phyloP scores from a whole-genome alignment of 345 rosid species.

The Citrus maxima region DNA sequence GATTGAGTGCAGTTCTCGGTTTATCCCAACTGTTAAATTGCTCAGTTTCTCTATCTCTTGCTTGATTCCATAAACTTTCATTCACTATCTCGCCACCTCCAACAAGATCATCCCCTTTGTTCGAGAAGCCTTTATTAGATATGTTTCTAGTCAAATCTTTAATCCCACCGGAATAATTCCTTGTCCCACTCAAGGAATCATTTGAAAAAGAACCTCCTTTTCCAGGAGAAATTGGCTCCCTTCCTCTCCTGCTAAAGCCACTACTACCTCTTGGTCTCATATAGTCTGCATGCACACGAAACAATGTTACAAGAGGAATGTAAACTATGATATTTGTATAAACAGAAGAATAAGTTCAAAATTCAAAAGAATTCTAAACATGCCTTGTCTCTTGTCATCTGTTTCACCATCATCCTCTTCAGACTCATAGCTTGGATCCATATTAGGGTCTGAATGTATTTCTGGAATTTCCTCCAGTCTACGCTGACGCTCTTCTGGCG shows the following conservation, averaged over 20 bases:
- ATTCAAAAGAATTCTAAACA: not conserved
- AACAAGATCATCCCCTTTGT: slow-evolving; percentile 55
- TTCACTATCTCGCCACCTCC: slow-evolving; percentile 47
- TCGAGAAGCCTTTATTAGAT: slow-evolving; percentile 55
- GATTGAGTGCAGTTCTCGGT: slow-evolving; percentile 41
- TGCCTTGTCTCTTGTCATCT: slow-evolving; percentile 75
- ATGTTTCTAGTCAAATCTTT: slow-evolving; percentile 64
- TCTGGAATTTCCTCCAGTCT: slow-evolving; percentile 94
- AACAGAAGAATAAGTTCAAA: not conserved
- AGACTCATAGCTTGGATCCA: slow-evolving; percentile 95
- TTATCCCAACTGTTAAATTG: slow-evolving; percentile 54
- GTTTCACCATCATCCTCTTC: slow-evolving; percentile 77
- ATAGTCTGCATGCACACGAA: slow-evolving; percentile 47
- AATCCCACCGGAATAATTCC: slow-evolving; percentile 48
- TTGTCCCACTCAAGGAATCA: slow-evolving; percentile 67
- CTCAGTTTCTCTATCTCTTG: slow-evolving; percentile 56
- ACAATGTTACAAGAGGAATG: slow-evolving; percentile 15
- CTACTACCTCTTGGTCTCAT: slow-evolving; percentile 57
- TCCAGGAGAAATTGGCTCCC: slow-evolving; percentile 78
- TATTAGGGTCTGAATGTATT: slow-evolving; percentile 90
- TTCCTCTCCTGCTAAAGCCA: slow-evolving; percentile 64
- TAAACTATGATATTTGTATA: slow-evolving; percentile 4
- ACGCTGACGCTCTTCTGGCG: slow-evolving; percentile 93
- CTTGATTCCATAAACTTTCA: slow-evolving; percentile 55
- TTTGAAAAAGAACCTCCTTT: slow-evolving; percentile 55